Evolutionary conservation across 164 flowering plant species (phyloP).

Genomic region (Sedum album): DNA sequence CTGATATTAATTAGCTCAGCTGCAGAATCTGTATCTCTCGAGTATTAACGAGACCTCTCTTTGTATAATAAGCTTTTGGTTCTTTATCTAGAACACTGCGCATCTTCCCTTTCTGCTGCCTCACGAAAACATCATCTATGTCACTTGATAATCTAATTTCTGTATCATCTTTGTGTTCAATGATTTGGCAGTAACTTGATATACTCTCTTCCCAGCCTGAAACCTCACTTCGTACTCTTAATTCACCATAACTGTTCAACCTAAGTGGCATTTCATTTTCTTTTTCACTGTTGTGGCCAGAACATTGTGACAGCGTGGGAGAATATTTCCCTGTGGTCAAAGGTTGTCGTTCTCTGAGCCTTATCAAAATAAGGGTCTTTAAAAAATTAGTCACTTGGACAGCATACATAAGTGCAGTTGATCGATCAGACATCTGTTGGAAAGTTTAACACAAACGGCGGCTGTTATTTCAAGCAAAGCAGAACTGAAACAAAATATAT

Average conservation of each 20-base stretch:
- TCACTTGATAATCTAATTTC: constrained; percentile 37
- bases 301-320: constrained; percentile 55
- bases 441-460: background rate
- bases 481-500: background rate
- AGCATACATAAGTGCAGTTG: constrained; percentile 53
- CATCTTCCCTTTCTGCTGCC: constrained; percentile 29
- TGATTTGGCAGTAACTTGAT: constrained; percentile 25
- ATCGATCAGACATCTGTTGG: constrained; percentile 87
- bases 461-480: background rate
- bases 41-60: constrained; percentile 19
- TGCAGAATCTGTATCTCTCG: constrained; percentile 29
- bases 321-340: constrained; percentile 46
- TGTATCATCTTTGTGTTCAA: constrained; percentile 23
- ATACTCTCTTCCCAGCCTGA: constrained; percentile 46
- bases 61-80: constrained; percentile 15
- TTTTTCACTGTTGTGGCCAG: constrained; percentile 37
- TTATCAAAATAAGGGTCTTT: constrained; percentile 53
- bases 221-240: constrained; percentile 34
- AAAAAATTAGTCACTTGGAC: constrained; percentile 9
- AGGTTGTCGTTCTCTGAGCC: constrained; percentile 67
- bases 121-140: constrained; percentile 67
- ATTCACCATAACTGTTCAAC: background rate
- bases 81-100: constrained; percentile 16
- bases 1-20: constrained; percentile 11
- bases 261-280: constrained; percentile 53